Evolutionary conservation across 768 basidiomycete genomes (phyloP).

Genomic region (Calvatia gigantea): DNA sequence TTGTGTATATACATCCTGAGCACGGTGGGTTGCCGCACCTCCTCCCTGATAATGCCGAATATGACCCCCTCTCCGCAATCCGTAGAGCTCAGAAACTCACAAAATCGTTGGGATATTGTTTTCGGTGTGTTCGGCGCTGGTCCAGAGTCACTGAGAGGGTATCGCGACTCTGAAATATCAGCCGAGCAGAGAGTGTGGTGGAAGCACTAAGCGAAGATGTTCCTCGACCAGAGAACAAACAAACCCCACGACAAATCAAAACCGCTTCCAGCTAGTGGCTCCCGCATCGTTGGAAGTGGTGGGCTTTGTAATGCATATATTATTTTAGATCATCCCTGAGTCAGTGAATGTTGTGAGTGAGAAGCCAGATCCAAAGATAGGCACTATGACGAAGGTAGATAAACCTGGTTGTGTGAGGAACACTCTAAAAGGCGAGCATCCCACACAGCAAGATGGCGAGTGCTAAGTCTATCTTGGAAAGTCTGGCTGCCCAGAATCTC

Average conservation of each 20-base stretch:
- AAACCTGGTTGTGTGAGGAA: neutral
- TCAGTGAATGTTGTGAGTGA: neutral
- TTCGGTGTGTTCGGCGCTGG: neutral
- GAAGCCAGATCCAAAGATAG: neutral
- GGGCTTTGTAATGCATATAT: too few relatives aligned
- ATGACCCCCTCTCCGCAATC: neutral
- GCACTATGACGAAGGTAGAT: neutral
- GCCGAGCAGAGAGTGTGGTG: neutral
- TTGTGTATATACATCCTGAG: neutral
- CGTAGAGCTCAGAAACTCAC: neutral
- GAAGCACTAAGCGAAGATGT: too few relatives aligned
- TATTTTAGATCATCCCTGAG: too few relatives aligned
- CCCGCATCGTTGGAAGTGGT: too few relatives aligned
- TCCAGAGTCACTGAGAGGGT: neutral
- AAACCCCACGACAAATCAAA: too few relatives aligned
- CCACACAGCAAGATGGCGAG: constrained; percentile 18
- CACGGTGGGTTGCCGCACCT: neutral
- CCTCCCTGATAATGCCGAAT: neutral
- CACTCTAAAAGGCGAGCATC: neutral
- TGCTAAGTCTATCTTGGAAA: constrained; percentile 21
- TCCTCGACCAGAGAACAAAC: too few relatives aligned
- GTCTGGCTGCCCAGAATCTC: constrained; percentile 31
- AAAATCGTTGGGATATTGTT: neutral
- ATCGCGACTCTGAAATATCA: neutral
- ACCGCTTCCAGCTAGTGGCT: too few relatives aligned